Percentiles rank a stretch among this genome's conserved stretches.
Evolutionary conservation across 257 asterid genomes (phyloP).

Genomic region (Solanum chmielewskii): DNA sequence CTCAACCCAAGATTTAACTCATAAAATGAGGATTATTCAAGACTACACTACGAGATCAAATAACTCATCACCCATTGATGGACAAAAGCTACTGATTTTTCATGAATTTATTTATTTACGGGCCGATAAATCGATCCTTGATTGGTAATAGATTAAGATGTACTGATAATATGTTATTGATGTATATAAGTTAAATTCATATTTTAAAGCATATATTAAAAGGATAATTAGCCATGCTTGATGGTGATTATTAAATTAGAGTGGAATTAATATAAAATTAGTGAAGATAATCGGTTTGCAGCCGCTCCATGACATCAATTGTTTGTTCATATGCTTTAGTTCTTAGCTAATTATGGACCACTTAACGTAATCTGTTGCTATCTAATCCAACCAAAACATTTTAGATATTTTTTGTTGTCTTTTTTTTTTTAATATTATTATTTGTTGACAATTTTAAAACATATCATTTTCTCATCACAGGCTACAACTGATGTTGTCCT

Average conservation of each 20-base stretch:
- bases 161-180: background rate
- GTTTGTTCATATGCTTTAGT: constrained; percentile 28
- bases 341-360: constrained; percentile 4
- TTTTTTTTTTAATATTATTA: background rate
- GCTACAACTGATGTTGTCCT: constrained; percentile 13
- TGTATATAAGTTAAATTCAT: background rate
- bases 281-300: background rate
- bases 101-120: background rate
- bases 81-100: background rate
- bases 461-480: constrained; percentile 33
- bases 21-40: too few species aligned
- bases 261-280: background rate
- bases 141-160: background rate
- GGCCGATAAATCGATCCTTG: background rate
- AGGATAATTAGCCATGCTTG: background rate
- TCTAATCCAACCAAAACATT: constrained; percentile 5
- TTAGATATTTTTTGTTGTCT: background rate
- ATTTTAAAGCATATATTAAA: background rate
- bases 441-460: constrained; percentile 6
- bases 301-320: constrained; percentile 25
- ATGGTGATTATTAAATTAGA: background rate
- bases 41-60: too few species aligned
- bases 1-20: too few species aligned
- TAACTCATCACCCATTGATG: background rate
- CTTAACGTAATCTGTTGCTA: background rate